These are phyloP conservation scores for Kwoniella newhampshirensis DNA, from an alignment of 768 basidiomycete species.

Conservation along the genomic window DNA sequence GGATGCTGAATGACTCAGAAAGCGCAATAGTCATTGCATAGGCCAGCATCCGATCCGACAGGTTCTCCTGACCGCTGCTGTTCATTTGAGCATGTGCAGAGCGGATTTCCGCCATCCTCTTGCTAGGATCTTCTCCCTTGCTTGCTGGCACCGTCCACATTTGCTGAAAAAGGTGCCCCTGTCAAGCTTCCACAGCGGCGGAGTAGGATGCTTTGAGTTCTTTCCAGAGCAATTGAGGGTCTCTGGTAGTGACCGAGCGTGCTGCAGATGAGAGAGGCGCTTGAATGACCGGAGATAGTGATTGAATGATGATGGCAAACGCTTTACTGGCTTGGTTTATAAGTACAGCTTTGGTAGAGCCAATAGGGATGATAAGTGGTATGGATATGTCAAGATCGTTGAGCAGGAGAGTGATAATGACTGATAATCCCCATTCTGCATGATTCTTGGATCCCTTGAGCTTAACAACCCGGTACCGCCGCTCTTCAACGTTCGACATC, in stretches of 20 bases:
- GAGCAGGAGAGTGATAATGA: too few species aligned
- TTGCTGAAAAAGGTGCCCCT: conserved; percentile 17
- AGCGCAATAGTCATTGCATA: conserved; percentile 25
- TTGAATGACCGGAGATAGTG: conserved; percentile 7
- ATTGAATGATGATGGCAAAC: conserved; percentile 14
- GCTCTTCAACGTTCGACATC: too few species aligned
- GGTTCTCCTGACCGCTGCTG: neutral
- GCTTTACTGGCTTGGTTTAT: conserved; percentile 18
- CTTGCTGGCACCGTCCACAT: conserved; percentile 5
- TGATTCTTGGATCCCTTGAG: too few species aligned
- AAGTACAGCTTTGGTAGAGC: too few species aligned
- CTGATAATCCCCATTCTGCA: too few species aligned
- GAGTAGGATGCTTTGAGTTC: conserved; percentile 10
- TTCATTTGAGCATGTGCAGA: conserved; percentile 25
- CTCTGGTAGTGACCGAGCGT: too few species aligned
- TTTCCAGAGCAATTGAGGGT: neutral
- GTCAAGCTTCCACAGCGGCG: conserved; percentile 12
- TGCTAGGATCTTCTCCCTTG: conserved; percentile 19
- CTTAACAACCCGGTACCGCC: too few species aligned
- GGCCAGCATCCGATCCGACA: conserved; percentile 17
- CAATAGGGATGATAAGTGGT: too few species aligned
- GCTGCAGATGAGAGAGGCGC: conserved; percentile 2
- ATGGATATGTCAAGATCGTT: too few species aligned
- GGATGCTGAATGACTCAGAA: conserved; percentile 14
- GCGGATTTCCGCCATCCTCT: conserved; percentile 8